Base-by-base conservation (phyloP, 108 stramenopile genomes). In the Pseudonitzschia multistriata region DNA sequence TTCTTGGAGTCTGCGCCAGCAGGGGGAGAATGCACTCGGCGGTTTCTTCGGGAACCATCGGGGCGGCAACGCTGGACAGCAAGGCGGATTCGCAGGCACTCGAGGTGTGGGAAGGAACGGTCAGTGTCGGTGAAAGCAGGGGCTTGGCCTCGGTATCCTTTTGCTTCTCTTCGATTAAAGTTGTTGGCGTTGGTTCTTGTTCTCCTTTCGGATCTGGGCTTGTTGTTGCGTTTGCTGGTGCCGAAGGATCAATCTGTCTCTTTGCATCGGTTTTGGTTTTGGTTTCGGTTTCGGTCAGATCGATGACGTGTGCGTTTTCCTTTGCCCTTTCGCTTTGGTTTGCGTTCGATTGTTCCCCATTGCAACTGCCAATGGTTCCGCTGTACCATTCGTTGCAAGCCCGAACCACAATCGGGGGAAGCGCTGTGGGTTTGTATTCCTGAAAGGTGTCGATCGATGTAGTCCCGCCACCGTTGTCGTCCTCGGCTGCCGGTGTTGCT, bases 61-160 rank as follows among this genome's bases (percentile, higher is more conserved):
- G 80, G 7, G 83, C 74, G 0, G 40, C 57, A 3, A 81, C 80
- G 33, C 77, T 78, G 19, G 83, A 68, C 1, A 84, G 54, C 13
- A 84, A 70, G 29, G 80, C 83, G 11, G 83, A 81, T 77, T 84
- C 83, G 33, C 74, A 74, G 39, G 83, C 74, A 0, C 73, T 74
- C 0, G 81, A 81, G 8, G 80, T 84, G 73, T 84, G 83, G 8
- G 70, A 72, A 50, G 66, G 71, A 53, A 50, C 63, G 21, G 5
- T 22, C 40, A 64, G 27, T 39, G 10, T 59, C 39, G 17, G 30
- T 53, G 11, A 27, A 47, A 15, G 24, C 39, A n/a, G 6, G 22
- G 4, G 25, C 6, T 40, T 49, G 53, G 28, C 24, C 24, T 45
- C 62, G 15, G 5, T 10, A 7, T 39, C 7, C 37, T 39, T 39